Base-by-base conservation (phyloP, 1,284 basidiomycete species). In the Athelia sp. region DNA sequence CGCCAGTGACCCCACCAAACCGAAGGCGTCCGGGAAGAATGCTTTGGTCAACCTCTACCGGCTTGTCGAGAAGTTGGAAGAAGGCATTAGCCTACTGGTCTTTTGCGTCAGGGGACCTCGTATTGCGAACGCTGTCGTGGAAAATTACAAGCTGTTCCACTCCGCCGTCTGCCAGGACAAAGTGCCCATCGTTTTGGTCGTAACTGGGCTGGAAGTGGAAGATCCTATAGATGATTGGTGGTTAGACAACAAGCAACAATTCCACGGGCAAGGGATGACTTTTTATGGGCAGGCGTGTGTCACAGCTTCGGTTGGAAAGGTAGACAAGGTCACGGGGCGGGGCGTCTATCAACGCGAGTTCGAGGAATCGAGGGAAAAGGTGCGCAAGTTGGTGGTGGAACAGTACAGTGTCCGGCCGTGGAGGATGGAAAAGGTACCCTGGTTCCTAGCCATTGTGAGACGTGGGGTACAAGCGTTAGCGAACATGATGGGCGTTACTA, bases 271-370 rank as follows among this genome's bases (percentile, higher is more conserved):
- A 22, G 11, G 11, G 2, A 40, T 47, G 51, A 34, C 22, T 6
- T 65, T 66, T 17, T 32, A 54, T n/a, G 62, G 49, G 11, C 60
- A 66, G 13, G 62, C 52, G 8, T 64, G 62, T 42, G 43, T 67
- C 22, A 64, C 65, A 14, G 65, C 62, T 13, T 35, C 13, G 8
- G 23, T 29, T 31, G 45, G 52, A 18, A 51, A 46, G 18, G 10
- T 22, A 14, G 17, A 46, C 10, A 43, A 15, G 40, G 8, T 14
- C 45, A 26, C n/a, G 4, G 22, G 45, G 26, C n/a, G 4, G 19
- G 15, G 19, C n/a, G 36, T 21, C n/a, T 40, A 17, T n/a, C n/a
- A 40, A n/a, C 6, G n/a, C 15, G 36, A 40, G 19, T 40, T 17
- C 36, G 36, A 40, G 8, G 36, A 40, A 6, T 40, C 36, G n/a